phyloP scores from a whole-genome alignment of 805 yeast species.

The Candida coquimbonensis region DNA sequence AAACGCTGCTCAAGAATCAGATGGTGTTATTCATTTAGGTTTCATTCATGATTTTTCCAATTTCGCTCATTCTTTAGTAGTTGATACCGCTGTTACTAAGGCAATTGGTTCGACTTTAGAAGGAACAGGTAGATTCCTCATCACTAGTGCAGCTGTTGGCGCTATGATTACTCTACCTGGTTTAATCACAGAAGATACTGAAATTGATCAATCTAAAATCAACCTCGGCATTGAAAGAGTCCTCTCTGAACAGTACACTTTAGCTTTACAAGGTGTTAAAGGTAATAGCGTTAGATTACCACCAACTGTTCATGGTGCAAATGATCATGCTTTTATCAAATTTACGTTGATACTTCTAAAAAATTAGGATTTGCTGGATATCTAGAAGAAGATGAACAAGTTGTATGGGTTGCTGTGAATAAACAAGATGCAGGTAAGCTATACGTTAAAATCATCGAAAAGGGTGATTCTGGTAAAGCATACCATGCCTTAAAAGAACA shows the following conservation, averaged over 20 bases:
- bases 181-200: not conserved
- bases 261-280: slow-evolving; percentile 23
- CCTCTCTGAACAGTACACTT: slow-evolving; percentile 10
- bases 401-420: slow-evolving; percentile 27
- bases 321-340: slow-evolving; percentile 23
- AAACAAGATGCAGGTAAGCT: slow-evolving; percentile 27
- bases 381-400: slow-evolving; percentile 16
- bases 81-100: no score
- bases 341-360: slow-evolving; percentile 20
- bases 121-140: no score
- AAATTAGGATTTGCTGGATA: slow-evolving; percentile 22
- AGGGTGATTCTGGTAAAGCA: slow-evolving; percentile 21
- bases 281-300: slow-evolving; percentile 17
- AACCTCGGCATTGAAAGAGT: slow-evolving; percentile 7
- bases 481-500: slow-evolving; percentile 23
- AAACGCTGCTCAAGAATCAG: no score
- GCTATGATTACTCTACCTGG: no score
- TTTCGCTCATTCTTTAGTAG: no score
- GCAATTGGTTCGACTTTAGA: no score
- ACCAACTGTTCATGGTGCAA: slow-evolving; percentile 27
- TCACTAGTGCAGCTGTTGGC: no score
- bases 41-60: no score
- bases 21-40: no score
- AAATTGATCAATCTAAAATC: not conserved
- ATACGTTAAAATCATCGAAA: slow-evolving; percentile 23